Evolutionary conservation across 1,284 basidiomycete genomes (phyloP), one percentile per base, ranked within the genome.

Genomic region (Polyporus tsugae): DNA sequence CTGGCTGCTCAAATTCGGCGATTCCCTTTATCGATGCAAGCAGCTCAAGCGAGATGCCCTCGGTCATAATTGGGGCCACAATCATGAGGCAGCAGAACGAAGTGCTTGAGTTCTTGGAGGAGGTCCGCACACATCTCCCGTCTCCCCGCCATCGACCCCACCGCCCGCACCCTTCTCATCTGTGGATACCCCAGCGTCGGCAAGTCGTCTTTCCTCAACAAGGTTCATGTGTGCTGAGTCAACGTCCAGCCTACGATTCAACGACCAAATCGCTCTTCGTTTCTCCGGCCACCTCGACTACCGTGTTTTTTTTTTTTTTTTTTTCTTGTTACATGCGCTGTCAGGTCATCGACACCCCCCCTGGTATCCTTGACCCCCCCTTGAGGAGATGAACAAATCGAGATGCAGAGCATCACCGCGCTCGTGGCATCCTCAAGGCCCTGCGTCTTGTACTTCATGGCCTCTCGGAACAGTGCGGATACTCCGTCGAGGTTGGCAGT

Each of bases 361-460:
- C 96, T 13, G 96, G 96, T 71, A 92, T 97, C 68, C 85, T 97
- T 74, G 94, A 95, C 78, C 95, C 80, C 96, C 96, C 1, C 86
- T 98, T 55, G 96, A 98, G 81, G 96, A 98, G 70, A 98, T 98
- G 97, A 98, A 98, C 86, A 98, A 96, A 98, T 98, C 75, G 97
- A 98, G 83, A 98, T 98, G 96, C 96, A 98, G 85, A 96, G 94
- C 76, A 97, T 98, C 80, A 98, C 96, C 49, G 97, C 97, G 9
- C 85, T 98, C 71, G 96, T 97, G n/a, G 2, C 97, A 98, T n/a
- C 82, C 82, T 98, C 57, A 95, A 97, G 81, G 90, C n/a, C 91
- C 72, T 96, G 95, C 75, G 87, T 98, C 15, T 82, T 98, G 77
- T 98, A 98, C 84, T 98, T 98, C 79, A 97, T 98, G 95, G 97